These are phyloP conservation scores for Sambucus nigra DNA, from an alignment of 129 eudicot species.

Conservation along the genomic window DNA sequence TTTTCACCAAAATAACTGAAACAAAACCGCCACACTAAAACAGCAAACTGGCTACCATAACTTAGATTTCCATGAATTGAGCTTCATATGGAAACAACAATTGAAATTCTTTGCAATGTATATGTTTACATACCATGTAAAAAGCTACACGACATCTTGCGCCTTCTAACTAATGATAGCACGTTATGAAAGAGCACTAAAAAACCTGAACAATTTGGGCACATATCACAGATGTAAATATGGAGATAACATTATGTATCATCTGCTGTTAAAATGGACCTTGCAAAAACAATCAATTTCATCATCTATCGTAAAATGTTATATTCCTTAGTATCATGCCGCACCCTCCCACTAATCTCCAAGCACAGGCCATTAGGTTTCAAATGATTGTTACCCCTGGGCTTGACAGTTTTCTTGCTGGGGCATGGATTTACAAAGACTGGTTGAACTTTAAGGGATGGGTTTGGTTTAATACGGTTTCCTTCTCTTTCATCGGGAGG, in stretches of 20 bases:
- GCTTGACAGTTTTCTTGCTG: conserved; percentile 34
- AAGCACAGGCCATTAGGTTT: conserved; percentile 58
- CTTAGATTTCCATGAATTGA: not conserved
- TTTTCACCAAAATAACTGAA: no score
- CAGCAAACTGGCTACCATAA: no score
- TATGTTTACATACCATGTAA: not conserved
- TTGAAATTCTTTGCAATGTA: not conserved
- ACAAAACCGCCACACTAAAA: no score
- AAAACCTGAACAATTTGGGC: not conserved
- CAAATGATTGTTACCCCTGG: conserved; percentile 12
- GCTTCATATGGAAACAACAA: no score
- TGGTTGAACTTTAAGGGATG: conserved; percentile 70
- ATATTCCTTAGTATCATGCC: conserved; percentile 52
- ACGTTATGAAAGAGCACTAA: not conserved
- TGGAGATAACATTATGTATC: not conserved
- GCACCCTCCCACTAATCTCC: conserved; percentile 97
- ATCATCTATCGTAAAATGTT: conserved; percentile 5
- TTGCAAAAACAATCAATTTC: not conserved
- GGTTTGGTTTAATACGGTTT: conserved; percentile 79
- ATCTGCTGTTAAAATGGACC: not conserved
- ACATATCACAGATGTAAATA: no score
- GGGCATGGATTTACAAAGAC: conserved; percentile 73
- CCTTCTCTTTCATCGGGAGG: conserved; percentile 65
- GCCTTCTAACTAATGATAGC: not conserved
- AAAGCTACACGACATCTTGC: no score